A percentile compares a stretch with the other conserved stretches of the same genome.
These are phyloP conservation scores for Cornus suecica DNA, from an alignment of 148 eudicot genomes.

Conservation along the genomic window DNA sequence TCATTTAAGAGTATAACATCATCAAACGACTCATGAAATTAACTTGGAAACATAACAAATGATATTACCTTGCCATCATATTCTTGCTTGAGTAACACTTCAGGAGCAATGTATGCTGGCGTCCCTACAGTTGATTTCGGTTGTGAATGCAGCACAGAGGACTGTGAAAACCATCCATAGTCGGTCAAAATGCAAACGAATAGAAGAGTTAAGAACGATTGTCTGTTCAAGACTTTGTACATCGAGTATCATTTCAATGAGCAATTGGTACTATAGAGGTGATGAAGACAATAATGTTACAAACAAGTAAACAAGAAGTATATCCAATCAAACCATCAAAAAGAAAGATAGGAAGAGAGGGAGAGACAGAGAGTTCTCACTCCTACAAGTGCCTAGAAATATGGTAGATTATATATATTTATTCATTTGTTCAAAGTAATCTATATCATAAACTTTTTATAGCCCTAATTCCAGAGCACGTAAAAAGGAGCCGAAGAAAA, in stretches of 20 bases:
- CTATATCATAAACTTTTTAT: not conserved
- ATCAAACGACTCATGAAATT: not conserved
- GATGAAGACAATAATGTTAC: not conserved
- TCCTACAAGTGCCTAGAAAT: not conserved
- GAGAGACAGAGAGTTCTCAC: not conserved
- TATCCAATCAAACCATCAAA: not conserved
- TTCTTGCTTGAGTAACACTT: constrained; percentile 76
- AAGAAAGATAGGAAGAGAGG: not conserved
- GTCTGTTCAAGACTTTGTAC: not conserved
- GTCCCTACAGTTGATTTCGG: constrained; percentile 97
- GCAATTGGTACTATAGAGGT: not conserved
- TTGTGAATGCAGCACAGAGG: constrained; percentile 89
- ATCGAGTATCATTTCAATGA: too few relatives aligned
- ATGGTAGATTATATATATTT: not conserved
- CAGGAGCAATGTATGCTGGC: constrained; percentile 97
- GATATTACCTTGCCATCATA: constrained; percentile 86
- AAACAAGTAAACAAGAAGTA: not conserved
- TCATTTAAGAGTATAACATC: not conserved
- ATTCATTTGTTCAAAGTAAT: not conserved
- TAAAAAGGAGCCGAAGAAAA: not conserved
- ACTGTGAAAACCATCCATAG: constrained; percentile 40
- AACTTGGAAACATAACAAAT: not conserved
- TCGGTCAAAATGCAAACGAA: not conserved
- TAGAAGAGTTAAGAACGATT: not conserved
- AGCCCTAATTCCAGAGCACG: not conserved